Conservation (phyloP, 768 basidiomycete species). For the Amanita fuliginea region DNA sequence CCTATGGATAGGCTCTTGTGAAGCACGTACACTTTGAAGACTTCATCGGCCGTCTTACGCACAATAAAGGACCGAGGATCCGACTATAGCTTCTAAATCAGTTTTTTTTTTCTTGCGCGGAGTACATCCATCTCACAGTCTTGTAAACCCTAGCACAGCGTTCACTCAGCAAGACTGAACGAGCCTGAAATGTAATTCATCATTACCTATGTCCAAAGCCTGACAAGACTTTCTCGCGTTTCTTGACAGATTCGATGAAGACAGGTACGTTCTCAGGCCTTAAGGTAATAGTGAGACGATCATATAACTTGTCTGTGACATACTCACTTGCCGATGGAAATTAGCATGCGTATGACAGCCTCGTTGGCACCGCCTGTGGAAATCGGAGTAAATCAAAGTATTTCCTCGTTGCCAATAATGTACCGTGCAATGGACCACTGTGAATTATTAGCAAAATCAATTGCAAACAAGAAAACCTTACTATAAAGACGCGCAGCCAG, state of each 20-base stretch:
- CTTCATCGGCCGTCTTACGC: constrained; percentile 81
- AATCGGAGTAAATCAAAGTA: background rate
- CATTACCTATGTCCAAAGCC: constrained; percentile 83
- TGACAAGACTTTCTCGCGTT: constrained; percentile 77
- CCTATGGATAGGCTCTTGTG: background rate
- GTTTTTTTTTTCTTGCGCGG: background rate
- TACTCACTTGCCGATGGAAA: constrained; percentile 71
- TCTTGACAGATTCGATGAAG: constrained; percentile 82
- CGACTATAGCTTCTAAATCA: constrained; percentile 35
- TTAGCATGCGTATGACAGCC: constrained; percentile 89
- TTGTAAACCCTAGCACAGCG: constrained; percentile 49
- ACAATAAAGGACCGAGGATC: constrained; percentile 90
- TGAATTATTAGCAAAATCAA: background rate
- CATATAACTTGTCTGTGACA: background rate
- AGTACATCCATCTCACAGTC: constrained; percentile 32
- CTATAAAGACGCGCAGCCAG: constrained; percentile 86
- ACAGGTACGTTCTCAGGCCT: constrained; percentile 78
- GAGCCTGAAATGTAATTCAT: background rate
- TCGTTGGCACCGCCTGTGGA: constrained; percentile 75
- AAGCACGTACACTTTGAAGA: constrained; percentile 71
- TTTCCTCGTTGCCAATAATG: constrained; percentile 5
- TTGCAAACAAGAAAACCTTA: constrained; percentile 23
- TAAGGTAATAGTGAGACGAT: background rate
- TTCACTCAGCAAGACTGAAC: background rate
- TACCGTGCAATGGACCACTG: constrained; percentile 66